Percentiles rank a stretch among this genome's conserved stretches.
Conservation (phyloP, 2,329 filamentous ascomycete species). For the Gaeumannomyces tritici region DNA sequence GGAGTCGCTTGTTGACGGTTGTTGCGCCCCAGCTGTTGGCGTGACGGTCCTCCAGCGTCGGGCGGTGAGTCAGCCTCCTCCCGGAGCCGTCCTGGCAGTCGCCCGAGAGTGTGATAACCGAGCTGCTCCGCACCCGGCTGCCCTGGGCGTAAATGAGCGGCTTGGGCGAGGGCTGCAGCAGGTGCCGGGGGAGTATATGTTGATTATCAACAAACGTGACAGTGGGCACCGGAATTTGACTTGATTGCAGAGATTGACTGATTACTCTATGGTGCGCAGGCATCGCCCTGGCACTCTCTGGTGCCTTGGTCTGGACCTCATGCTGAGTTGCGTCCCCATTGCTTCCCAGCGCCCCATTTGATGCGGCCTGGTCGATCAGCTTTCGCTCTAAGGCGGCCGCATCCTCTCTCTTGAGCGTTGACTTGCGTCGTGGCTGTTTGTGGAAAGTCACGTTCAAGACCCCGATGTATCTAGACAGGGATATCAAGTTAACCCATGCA, state of each 20-base stretch:
- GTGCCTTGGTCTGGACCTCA: conserved; percentile 9
- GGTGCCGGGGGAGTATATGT: conserved; percentile 80
- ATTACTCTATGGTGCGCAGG: conserved; percentile 34
- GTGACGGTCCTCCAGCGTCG: conserved; percentile 42
- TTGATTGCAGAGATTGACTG: conserved; percentile 66
- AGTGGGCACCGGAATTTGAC: conserved; percentile 62
- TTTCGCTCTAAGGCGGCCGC: conserved; percentile 23
- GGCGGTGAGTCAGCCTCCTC: conserved; percentile 17
- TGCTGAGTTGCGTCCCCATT: conserved; percentile 11
- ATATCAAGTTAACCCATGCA: neutral
- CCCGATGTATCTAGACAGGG: conserved; percentile 71
- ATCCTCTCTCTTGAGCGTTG: conserved; percentile 41
- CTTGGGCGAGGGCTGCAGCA: conserved; percentile 52
- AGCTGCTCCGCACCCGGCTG: conserved; percentile 1
- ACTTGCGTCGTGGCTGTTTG: conserved; percentile 63
- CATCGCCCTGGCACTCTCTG: conserved; percentile 10
- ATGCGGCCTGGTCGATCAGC: conserved; percentile 20
- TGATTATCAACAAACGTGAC: conserved; percentile 91
- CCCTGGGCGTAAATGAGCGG: neutral
- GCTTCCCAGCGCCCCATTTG: conserved; percentile 9
- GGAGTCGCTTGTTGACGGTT: conserved; percentile 76
- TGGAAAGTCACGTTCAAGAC: conserved; percentile 94
- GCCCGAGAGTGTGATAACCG: neutral
- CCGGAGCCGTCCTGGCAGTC: neutral
- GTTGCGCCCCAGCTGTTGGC: conserved; percentile 80